Conservation (phyloP, 1,284 basidiomycete genomes). For the Boletellus deceptivus region DNA sequence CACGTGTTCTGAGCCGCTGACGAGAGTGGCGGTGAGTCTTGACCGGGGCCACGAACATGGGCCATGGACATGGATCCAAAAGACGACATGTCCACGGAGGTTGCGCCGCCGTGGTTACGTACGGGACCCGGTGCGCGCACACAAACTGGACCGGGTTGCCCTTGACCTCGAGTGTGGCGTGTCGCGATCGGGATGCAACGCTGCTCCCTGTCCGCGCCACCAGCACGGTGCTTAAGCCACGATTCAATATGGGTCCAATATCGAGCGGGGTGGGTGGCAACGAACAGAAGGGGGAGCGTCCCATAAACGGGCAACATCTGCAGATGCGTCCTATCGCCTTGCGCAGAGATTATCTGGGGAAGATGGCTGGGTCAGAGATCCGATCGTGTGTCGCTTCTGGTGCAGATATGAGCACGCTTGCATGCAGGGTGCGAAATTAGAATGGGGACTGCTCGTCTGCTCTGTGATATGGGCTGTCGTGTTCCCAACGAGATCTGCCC, state of each 20-base stretch:
- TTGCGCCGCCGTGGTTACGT: slow-evolving; percentile 24
- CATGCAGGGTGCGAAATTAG: background rate
- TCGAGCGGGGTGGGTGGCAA: background rate
- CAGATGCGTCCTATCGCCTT: background rate
- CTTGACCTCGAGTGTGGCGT: slow-evolving; percentile 5
- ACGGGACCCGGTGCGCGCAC: slow-evolving; percentile 4
- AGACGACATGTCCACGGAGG: slow-evolving; percentile 14
- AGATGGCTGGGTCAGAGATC: slow-evolving; percentile 4
- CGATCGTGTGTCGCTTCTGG: slow-evolving; percentile 3
- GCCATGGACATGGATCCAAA: background rate
- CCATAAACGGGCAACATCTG: slow-evolving; percentile 8
- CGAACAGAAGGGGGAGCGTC: background rate
- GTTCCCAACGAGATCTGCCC: slow-evolving; percentile 3
- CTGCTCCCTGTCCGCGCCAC: slow-evolving; percentile 12
- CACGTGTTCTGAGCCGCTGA: slow-evolving; percentile 26
- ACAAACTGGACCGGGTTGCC: slow-evolving; percentile 4
- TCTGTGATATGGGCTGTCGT: background rate
- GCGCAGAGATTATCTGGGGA: slow-evolving; percentile 1
- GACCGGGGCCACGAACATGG: slow-evolving; percentile 1
- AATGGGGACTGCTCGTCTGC: background rate
- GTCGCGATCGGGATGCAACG: slow-evolving; percentile 8
- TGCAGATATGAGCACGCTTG: slow-evolving; percentile 5
- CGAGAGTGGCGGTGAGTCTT: slow-evolving; percentile 12
- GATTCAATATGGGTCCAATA: background rate
- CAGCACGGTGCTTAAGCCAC: slow-evolving; percentile 1